Percentiles rank a stretch among this genome's conserved stretches.
These are phyloP conservation scores for Yarrowia sp. DNA, from an alignment of 805 yeast genomes.

Conservation along the genomic window DNA sequence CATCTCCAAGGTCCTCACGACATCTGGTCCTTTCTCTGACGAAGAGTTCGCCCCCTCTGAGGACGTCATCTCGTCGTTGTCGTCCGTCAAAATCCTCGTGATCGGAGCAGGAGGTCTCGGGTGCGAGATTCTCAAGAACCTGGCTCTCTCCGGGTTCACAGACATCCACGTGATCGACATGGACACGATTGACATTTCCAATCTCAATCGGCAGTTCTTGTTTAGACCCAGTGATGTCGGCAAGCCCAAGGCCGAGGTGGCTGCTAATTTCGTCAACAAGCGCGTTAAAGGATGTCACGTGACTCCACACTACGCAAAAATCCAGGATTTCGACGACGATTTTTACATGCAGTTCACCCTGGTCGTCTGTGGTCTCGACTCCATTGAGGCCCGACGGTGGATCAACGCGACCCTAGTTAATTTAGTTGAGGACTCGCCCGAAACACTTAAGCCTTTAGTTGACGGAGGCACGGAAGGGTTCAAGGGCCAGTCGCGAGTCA, in stretches of 20 bases:
- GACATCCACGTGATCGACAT: constrained; percentile 70
- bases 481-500: constrained; percentile 84
- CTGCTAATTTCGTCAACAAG: constrained; percentile 53
- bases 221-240: constrained; percentile 65
- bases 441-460: constrained; percentile 60
- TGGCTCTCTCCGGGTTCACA: constrained; percentile 66
- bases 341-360: constrained; percentile 69
- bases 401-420: constrained; percentile 68
- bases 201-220: constrained; percentile 72
- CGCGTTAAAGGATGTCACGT: constrained; percentile 47
- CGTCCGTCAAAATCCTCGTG: constrained; percentile 29
- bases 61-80: constrained; percentile 29
- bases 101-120: constrained; percentile 86
- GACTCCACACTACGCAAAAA: constrained; percentile 59
- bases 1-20: not conserved
- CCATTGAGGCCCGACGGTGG: constrained; percentile 88
- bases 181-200: constrained; percentile 79
- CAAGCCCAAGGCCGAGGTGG: constrained; percentile 61
- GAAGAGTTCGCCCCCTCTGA: constrained; percentile 42
- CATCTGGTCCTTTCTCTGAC: constrained; percentile 40
- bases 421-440: constrained; percentile 51
- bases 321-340: constrained; percentile 59
- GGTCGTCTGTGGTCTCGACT: constrained; percentile 84
- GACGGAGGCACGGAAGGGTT: constrained; percentile 98
- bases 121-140: constrained; percentile 72